Evolutionary conservation across 331 rosid genomes (phyloP).

Genomic region (Quercus tomentella): DNA sequence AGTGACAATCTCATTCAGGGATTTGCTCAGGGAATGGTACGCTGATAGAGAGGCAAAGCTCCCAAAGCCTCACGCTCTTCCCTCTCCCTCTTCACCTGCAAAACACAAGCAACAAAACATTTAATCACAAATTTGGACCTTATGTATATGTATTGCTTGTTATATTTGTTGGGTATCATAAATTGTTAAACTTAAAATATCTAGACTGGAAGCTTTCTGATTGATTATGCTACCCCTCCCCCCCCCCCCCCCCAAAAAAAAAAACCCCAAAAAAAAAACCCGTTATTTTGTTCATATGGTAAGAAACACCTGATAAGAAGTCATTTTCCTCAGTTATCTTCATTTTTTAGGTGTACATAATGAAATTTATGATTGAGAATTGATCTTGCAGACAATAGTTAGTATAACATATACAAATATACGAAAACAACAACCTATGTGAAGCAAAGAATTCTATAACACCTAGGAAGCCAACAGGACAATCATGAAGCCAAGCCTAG

Average conservation of each 20-base stretch:
- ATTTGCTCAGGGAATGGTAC: slow-evolving; percentile 71
- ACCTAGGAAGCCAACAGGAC: neutral
- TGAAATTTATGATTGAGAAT: too few species aligned
- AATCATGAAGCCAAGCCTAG: neutral
- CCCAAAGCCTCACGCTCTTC: slow-evolving; percentile 91
- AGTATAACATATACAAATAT: neutral
- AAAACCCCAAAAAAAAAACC: too few species aligned
- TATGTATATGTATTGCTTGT: neutral
- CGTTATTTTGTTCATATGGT: neutral
- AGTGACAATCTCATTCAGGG: slow-evolving; percentile 23
- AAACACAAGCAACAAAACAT: slow-evolving; percentile 6
- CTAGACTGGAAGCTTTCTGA: neutral
- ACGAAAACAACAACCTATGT: neutral
- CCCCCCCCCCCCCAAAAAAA: too few species aligned
- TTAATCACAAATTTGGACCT: neutral
- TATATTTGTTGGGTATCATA: neutral
- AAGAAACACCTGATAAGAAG: neutral
- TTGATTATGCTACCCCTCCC: neutral
- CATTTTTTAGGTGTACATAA: neutral
- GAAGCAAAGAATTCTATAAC: neutral
- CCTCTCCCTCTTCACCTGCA: slow-evolving; percentile 87
- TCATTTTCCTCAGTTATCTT: neutral
- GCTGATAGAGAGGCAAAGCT: slow-evolving; percentile 85
- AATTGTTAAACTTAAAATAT: neutral
- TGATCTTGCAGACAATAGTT: neutral